phyloP scores from a whole-genome alignment of 805 yeast genomes.

The Candida caryicola region DNA sequence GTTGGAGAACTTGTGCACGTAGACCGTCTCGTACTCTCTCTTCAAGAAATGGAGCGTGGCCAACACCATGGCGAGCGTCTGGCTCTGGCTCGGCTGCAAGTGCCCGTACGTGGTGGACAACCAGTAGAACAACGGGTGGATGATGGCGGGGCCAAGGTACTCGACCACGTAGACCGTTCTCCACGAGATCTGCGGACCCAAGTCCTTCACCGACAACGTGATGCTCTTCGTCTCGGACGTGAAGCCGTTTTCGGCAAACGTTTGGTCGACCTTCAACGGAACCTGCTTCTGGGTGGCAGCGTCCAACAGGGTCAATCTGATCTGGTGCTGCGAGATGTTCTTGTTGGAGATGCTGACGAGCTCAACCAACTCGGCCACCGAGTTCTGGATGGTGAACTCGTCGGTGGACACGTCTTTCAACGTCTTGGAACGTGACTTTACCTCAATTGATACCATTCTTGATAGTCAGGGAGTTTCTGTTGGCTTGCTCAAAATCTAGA shows the following conservation, averaged over 20 bases:
- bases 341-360: conserved; percentile 44
- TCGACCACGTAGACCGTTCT: conserved; percentile 84
- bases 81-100: conserved; percentile 47
- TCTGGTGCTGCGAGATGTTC: conserved; percentile 26
- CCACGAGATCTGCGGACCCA: conserved; percentile 94
- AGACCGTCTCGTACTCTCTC: conserved; percentile 84
- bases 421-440: conserved; percentile 60
- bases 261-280: conserved; percentile 44
- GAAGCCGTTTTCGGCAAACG: conserved; percentile 47
- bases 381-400: conserved; percentile 28
- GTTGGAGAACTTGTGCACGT: conserved; percentile 80
- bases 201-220: conserved; percentile 69
- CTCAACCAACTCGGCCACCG: conserved; percentile 42
- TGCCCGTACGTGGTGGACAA: conserved; percentile 35
- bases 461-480: no score
- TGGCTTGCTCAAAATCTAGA: no score
- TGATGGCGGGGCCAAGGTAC: conserved; percentile 82
- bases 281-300: conserved; percentile 29
- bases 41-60: conserved; percentile 76
- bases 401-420: conserved; percentile 48
- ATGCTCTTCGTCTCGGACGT: conserved; percentile 30
- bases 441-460: conserved; percentile 45
- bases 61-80: conserved; percentile 51
- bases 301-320: conserved; percentile 46
- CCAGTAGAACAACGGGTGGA: conserved; percentile 69